phyloP scores from a whole-genome alignment of 1,284 basidiomycete species.

The Cutaneotrichosporon sp. region DNA sequence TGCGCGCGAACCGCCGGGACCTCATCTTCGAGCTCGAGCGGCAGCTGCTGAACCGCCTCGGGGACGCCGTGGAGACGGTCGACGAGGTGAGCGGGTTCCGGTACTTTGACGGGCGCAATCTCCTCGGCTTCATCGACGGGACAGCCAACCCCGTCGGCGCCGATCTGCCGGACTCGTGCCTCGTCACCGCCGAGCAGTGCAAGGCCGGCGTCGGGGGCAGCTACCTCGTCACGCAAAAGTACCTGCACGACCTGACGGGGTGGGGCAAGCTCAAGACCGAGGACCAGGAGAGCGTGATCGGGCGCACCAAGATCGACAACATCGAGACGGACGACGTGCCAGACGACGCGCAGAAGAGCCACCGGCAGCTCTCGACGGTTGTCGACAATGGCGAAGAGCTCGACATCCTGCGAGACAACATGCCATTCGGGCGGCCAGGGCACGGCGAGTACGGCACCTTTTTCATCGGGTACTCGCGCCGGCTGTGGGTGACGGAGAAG shows the following conservation, averaged over 20 bases:
- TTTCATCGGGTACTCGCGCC: conserved; percentile 23
- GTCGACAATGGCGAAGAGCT: conserved; percentile 16
- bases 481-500: conserved; percentile 26
- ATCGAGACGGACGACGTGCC: conserved; percentile 19
- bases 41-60: conserved; percentile 17
- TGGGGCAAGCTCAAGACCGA: conserved; percentile 19
- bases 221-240: conserved; percentile 25
- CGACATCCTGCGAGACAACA: conserved; percentile 30
- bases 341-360: conserved; percentile 20
- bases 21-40: conserved; percentile 24
- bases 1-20: conserved; percentile 23
- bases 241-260: conserved; percentile 21
- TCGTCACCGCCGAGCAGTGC: conserved; percentile 7
- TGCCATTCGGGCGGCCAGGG: conserved; percentile 24
- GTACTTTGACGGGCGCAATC: conserved; percentile 28
- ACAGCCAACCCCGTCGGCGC: conserved; percentile 26
- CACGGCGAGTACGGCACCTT: conserved; percentile 23
- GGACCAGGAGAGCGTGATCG: conserved; percentile 21
- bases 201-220: conserved; percentile 12
- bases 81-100: conserved; percentile 22
- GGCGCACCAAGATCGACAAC: conserved; percentile 26
- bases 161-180: conserved; percentile 5
- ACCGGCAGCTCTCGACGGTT: conserved; percentile 24
- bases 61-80: conserved; percentile 11
- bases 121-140: conserved; percentile 27